Base-by-base conservation (phyloP, 2,329 filamentous ascomycete genomes). In the Botryotinia convoluta region DNA sequence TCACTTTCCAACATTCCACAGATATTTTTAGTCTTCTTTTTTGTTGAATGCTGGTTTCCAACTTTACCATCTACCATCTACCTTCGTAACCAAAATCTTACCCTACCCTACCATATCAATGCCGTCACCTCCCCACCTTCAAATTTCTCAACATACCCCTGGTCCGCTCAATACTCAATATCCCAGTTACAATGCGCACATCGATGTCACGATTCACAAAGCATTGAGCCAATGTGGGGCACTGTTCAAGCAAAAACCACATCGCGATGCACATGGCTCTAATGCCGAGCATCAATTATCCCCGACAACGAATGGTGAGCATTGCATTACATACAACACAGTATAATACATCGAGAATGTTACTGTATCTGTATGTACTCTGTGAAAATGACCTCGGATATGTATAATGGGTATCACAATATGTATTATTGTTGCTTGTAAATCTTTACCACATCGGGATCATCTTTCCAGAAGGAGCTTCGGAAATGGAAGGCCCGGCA, bases 281-380 rank as follows among this genome's bases (percentile, higher is more conserved):
- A 3, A 44, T 44, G 61, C 61, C 48, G 32, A 39, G 42, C 61
- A 62, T n/a, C 35, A 60, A 32, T 16, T 10, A 67, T 70, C 68
- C n/a, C 57, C 68, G 22, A 61, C n/a, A 18, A 20, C 69, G 69
- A 71, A 71, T 62, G 4, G 57, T 10, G 29, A 63, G 61, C 69
- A 61, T 29, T 20, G 39, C n/a, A 71, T 71, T 71, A 62, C 69
- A 22, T 45, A 37, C 29, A 39, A 16, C 68, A 63, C 20, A 26
- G 22, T 22, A 4, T 22, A 39, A 35, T 22, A 7, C 32, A 29
- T 20, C 14, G 59, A 70, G 35, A 45, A 37, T 48, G 10, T 35
- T 54, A 29, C 26, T 8, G 12, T 29, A 29, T 54, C n/a, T 29
- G n/a, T 35, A 35, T 26, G 29, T 60, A 26, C 54, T 48, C 54